Evolutionary conservation across 768 basidiomycete genomes (phyloP).

Genomic region (Suillus variegatus): DNA sequence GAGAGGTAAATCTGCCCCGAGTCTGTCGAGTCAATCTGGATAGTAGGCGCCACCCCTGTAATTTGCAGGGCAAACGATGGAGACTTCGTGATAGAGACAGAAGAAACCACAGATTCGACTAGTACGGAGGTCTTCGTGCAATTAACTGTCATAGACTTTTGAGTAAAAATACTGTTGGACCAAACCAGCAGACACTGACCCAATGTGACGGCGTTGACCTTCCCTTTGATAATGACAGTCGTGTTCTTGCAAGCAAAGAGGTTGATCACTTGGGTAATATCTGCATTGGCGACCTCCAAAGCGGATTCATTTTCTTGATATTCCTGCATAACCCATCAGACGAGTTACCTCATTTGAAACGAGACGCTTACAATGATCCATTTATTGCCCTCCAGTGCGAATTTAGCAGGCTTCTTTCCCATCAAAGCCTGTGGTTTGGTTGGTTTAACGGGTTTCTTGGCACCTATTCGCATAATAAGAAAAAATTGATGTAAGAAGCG

Average conservation of each 20-base stretch:
- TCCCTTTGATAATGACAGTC: conserved; percentile 84
- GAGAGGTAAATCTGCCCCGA: conserved; percentile 95
- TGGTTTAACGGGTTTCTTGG: conserved; percentile 76
- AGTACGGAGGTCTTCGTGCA: conserved; percentile 87
- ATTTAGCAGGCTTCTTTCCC: conserved; percentile 91
- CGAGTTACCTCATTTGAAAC: not conserved
- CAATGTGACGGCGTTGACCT: conserved; percentile 91
- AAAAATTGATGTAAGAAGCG: conserved; percentile 9
- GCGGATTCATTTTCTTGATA: conserved; percentile 81
- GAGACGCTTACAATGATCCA: conserved; percentile 77
- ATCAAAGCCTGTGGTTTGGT: conserved; percentile 80
- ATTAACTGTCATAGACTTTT: conserved; percentile 56
- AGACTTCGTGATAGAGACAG: conserved; percentile 84
- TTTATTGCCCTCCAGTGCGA: conserved; percentile 87
- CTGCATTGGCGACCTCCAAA: conserved; percentile 73
- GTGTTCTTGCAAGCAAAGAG: conserved; percentile 89
- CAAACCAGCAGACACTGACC: conserved; percentile 45
- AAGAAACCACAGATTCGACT: conserved; percentile 91
- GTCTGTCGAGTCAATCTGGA: conserved; percentile 93
- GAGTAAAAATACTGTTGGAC: conserved; percentile 3
- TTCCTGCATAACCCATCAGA: conserved; percentile 55
- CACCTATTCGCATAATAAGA: conserved; percentile 23
- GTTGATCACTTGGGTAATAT: conserved; percentile 83
- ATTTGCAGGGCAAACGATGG: conserved; percentile 94
- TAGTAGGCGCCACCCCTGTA: conserved; percentile 85